Base-by-base conservation (phyloP, 2,329 filamentous ascomycete species). In the Calycina marina region DNA sequence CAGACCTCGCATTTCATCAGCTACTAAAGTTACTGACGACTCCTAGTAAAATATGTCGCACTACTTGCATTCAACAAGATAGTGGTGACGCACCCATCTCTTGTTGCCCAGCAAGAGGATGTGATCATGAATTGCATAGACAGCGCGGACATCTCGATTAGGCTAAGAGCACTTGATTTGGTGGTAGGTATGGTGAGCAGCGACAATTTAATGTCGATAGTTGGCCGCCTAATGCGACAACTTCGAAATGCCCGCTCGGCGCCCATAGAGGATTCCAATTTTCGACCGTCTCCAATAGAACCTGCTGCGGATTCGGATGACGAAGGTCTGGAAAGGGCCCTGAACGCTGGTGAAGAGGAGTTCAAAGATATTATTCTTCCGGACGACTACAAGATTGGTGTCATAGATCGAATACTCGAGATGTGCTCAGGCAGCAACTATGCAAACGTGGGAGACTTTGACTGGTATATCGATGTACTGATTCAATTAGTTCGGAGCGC, bases 121-220 rank as follows among this genome's bases (percentile, higher is more conserved):
- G 88, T 96, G 29, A 94, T 98, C 41, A 65, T 98, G 53, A 80
- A 92, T 48, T 98, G 90, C 52, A 83, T 98, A 46, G 90, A 96
- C 53, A 93, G 93, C 53, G 67, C 82, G 1, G 90, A 98, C 49
- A 90, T 98, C 38, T 93, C 86, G 4, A 98, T 98, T 49, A 78
- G 90, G 39, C 77, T 93, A 54, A 80, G 93, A 52, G 86, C 90
- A 4, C 63, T 98, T 20, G 85, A 96, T 45, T 66, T 98, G 14
- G 86, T 90, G 2, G 80, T 88, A 32, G 84, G 83, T 20, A 94
- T 98, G 84, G 85, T 96, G 38, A 88, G 77, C 45, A 73, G 70
- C 40, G 85, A 93, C 34, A 94, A 88, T 41, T 56, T 98, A 4
- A 69, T 83, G 36, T 70, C 72, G 1, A 82, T 96, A 31, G 83